Percentiles rank a stretch among this genome's conserved stretches.
Evolutionary conservation across 768 basidiomycete genomes (phyloP).

Genomic region (Tubosaeta brunneosetosa): DNA sequence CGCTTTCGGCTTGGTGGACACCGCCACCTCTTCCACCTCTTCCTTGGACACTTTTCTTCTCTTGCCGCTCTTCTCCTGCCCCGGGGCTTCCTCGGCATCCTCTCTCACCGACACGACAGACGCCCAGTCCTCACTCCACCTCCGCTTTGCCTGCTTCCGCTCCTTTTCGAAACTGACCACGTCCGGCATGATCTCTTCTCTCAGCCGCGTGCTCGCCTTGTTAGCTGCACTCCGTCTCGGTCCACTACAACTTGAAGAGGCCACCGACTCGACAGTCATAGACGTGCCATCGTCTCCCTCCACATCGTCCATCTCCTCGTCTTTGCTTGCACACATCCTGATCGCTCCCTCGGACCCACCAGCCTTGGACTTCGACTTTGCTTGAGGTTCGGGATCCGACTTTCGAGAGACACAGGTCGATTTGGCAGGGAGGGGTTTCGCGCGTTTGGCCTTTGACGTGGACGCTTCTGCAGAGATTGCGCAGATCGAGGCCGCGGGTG

Average conservation of each 20-base stretch:
- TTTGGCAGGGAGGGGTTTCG: slow-evolving; percentile 16
- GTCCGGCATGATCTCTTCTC: slow-evolving; percentile 70
- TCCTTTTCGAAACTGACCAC: slow-evolving; percentile 65
- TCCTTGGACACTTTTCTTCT: slow-evolving; percentile 16
- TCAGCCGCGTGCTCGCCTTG: slow-evolving; percentile 43
- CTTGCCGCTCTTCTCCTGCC: slow-evolving; percentile 18
- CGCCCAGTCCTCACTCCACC: slow-evolving; percentile 32
- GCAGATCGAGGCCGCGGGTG: slow-evolving; percentile 17
- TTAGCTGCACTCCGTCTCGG: slow-evolving; percentile 50
- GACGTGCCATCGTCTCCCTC: slow-evolving; percentile 5
- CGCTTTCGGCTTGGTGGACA: slow-evolving; percentile 9
- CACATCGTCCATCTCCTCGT: not conserved
- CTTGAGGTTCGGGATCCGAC: not conserved
- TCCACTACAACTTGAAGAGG: slow-evolving; percentile 16
- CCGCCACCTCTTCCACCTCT: slow-evolving; percentile 16
- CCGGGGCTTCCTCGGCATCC: slow-evolving; percentile 10
- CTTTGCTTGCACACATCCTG: not conserved
- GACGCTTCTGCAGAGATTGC: slow-evolving; percentile 24
- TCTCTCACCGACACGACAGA: slow-evolving; percentile 4
- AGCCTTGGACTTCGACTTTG: not conserved
- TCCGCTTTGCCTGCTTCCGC: slow-evolving; percentile 40
- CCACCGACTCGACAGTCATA: slow-evolving; percentile 9
- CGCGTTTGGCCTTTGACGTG: slow-evolving; percentile 12
- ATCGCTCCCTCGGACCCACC: not conserved
- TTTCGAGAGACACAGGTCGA: slow-evolving; percentile 3